Conservation (phyloP, 371 early-diverging fungal species). For the Funneliformis caledonium region DNA sequence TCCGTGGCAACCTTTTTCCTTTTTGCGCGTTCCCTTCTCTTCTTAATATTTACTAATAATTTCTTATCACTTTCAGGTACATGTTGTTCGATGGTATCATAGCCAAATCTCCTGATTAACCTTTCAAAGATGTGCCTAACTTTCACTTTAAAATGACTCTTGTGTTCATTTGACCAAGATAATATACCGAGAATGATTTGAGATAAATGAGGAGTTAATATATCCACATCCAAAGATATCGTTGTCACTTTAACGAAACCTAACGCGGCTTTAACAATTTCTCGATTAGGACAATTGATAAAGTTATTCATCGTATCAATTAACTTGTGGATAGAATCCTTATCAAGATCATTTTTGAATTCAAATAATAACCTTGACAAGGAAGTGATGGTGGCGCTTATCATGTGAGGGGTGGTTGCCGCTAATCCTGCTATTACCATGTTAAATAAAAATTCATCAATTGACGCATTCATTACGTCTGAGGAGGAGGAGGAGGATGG, state of each 20-base stretch:
- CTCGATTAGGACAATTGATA: slow-evolving; percentile 81
- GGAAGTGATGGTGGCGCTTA: slow-evolving; percentile 86
- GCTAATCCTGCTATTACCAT: slow-evolving; percentile 96
- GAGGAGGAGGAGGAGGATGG: slow-evolving; percentile 45
- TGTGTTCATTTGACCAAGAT: slow-evolving; percentile 85
- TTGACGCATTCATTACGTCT: slow-evolving; percentile 56
- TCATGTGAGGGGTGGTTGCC: slow-evolving; percentile 90
- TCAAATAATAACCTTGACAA: slow-evolving; percentile 89
- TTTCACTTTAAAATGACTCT: slow-evolving; percentile 86
- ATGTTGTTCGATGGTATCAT: slow-evolving; percentile 75
- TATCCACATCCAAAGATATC: slow-evolving; percentile 73
- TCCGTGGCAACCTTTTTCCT: slow-evolving; percentile 54
- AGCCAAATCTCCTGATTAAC: slow-evolving; percentile 82
- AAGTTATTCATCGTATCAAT: slow-evolving; percentile 73
- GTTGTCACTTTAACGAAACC: slow-evolving; percentile 93
- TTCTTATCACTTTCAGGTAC: slow-evolving; percentile 90
- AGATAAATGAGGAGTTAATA: slow-evolving; percentile 69
- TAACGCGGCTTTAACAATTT: slow-evolving; percentile 89
- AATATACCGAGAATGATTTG: slow-evolving; percentile 70
- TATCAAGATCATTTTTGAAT: slow-evolving; percentile 71
- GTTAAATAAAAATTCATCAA: slow-evolving; percentile 69
- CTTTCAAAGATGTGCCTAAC: slow-evolving; percentile 94
- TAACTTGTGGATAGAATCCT: slow-evolving; percentile 67
- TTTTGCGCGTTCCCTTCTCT: slow-evolving; percentile 87
- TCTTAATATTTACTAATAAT: slow-evolving; percentile 90